These are phyloP conservation scores for Exidia glandulosa DNA, from an alignment of 768 basidiomycete genomes.

Conservation along the genomic window DNA sequence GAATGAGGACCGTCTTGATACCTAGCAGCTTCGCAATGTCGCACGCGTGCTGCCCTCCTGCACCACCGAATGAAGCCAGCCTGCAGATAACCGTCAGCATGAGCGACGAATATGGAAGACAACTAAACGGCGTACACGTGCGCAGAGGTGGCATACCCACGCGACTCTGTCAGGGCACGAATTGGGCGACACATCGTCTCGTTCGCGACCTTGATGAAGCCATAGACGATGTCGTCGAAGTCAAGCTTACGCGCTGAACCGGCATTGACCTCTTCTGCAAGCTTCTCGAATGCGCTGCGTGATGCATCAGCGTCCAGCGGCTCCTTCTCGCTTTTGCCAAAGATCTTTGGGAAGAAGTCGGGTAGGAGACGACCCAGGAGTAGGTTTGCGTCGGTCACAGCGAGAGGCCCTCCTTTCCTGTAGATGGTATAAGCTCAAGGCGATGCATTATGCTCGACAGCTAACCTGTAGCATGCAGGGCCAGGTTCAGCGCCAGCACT, in stretches of 20 bases:
- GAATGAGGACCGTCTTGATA: constrained; percentile 79
- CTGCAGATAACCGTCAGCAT: background rate
- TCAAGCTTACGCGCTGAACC: constrained; percentile 36
- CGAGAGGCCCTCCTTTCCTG: constrained; percentile 85
- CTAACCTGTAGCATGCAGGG: constrained; percentile 77
- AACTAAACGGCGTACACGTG: constrained; percentile 41
- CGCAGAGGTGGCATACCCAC: constrained; percentile 70
- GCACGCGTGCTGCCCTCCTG: constrained; percentile 87
- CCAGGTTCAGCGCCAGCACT: constrained; percentile 92
- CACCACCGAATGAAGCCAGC: constrained; percentile 63
- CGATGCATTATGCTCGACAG: background rate
- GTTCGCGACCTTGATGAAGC: constrained; percentile 68
- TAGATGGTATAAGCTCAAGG: constrained; percentile 1
- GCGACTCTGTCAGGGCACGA: constrained; percentile 79
- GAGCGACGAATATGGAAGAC: constrained; percentile 5
- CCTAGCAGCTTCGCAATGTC: constrained; percentile 81
- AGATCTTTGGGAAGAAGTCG: constrained; percentile 90
- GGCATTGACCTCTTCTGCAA: constrained; percentile 62
- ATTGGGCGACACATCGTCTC: constrained; percentile 96
- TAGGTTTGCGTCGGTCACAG: constrained; percentile 89
- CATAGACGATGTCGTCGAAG: constrained; percentile 82
- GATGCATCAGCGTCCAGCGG: constrained; percentile 70
- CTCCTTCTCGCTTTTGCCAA: constrained; percentile 81
- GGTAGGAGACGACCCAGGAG: constrained; percentile 81
- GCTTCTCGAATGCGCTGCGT: constrained; percentile 47